Base-by-base conservation (phyloP, 371 early-diverging fungal genomes). In the Rhizomucor miehei region DNA sequence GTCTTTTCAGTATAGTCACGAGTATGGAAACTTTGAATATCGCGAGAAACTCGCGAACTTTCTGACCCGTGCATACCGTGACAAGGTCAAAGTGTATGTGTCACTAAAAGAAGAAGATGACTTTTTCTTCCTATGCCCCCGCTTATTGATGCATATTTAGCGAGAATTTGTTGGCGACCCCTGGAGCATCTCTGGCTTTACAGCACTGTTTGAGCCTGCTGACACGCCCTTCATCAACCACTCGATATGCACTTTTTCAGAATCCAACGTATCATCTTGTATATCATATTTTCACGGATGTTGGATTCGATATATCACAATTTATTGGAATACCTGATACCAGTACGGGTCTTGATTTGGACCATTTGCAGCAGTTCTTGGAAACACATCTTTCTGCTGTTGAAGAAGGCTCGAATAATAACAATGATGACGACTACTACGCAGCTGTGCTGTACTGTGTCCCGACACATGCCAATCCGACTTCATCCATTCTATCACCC, bases 231-330 rank as follows among this genome's bases (percentile, higher is more conserved):
- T 40, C 52, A 11, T 48, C 59, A 12, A 40, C 24, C 0, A 66
- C 77, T 1, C 51, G 56, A 13, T 60, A 47, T 46, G 68, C 78
- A 25, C 69, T 76, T 29, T 69, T 84, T 34, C 83, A 86, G 52
- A 67, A 83, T 34, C 86, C 86, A 5, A 84, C 86, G 6, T 86
- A 84, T 52, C 80, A 78, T 60, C 63, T 84, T 0, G 81, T 77
- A 9, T 75, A 75, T 47, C 40, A 69, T 8, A 71, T 81, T n/a
- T 69, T 81, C 19, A 23, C 61, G 36, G 77, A 81, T 53, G 66
- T 57, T 47, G 82, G 67, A 6, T 86, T 56, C 45, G 16, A 44
- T 10, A 41, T 19, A 6, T 52, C 63, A 17, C 77, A 74, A 51
- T 65, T 72, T 49, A 43, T 73, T 6, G 59, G 67, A 21, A 56